These are phyloP conservation scores for Thuja plicata DNA, from an alignment of 83 land plant species.

Conservation along the genomic window DNA sequence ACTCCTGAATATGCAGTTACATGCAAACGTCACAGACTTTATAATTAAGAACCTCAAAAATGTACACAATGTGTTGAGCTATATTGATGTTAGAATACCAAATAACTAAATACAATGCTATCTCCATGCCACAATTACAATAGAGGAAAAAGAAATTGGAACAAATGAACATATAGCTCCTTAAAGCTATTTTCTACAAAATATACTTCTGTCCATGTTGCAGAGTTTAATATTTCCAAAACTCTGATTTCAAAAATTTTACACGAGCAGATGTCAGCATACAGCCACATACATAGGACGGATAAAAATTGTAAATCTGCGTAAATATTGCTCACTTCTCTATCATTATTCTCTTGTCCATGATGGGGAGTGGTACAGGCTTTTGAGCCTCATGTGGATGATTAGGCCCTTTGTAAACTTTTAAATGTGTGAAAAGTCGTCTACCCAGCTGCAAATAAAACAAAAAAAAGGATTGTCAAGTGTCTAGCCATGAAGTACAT, in stretches of 20 bases:
- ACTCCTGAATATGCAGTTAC: neutral
- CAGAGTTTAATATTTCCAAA: neutral
- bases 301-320: constrained; percentile 3
- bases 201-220: neutral
- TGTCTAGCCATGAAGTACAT: neutral
- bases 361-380: constrained; percentile 81
- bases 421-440: constrained; percentile 76
- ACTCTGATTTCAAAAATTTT: neutral
- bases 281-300: neutral
- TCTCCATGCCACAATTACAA: neutral
- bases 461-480: neutral
- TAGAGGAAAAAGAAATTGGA: neutral
- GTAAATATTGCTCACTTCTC: constrained; percentile 25
- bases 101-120: neutral
- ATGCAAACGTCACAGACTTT: neutral
- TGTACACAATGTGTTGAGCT: neutral
- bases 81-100: neutral
- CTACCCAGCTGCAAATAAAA: constrained; percentile 76
- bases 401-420: constrained; percentile 86
- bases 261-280: neutral
- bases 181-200: neutral
- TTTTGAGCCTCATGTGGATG: constrained; percentile 93
- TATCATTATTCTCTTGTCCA: constrained; percentile 79
- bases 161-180: neutral
- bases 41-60: neutral